Base-by-base conservation (phyloP, 192 early-diverging fungal species). In the Funneliformis mosseae region DNA sequence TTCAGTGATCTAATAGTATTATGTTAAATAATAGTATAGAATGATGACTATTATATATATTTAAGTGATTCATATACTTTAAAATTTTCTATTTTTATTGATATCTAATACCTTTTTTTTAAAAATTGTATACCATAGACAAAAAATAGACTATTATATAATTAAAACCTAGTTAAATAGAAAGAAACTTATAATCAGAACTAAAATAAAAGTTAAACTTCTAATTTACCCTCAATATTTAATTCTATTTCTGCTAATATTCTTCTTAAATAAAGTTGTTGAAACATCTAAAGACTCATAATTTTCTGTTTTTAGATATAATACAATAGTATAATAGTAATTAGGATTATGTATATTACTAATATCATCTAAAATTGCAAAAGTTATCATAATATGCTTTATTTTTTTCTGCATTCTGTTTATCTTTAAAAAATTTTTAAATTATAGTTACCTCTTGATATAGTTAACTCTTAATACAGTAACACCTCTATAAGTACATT, bases 361-460 rank as follows among this genome's bases (percentile, higher is more conserved):
- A 16, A 39, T 39, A 42, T 69, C 38, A 11, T 69, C 38, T 42
- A 69, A 42, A 43, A 69, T 33, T 18, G 67, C 16, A 69, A 69
- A 69, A 11, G 38, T 69, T 0, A 69, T 39, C 67, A 69, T 69
- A 5, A 69, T 39, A 69, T 69, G 67, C 42, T 69, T 69, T 5
- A 69, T 18, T 69, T 69, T 69, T 69, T 21, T 42, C 33, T n/a
- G n/a, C n/a, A n/a, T n/a, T n/a, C n/a, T n/a, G n/a, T n/a, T n/a
- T n/a, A n/a, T n/a, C n/a, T n/a, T n/a, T n/a, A n/a, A n/a, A n/a
- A n/a, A n/a, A n/a, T n/a, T n/a, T n/a, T n/a, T n/a, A n/a, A n/a
- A n/a, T n/a, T n/a, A n/a, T n/a, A n/a, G n/a, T n/a, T n/a, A n/a
- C n/a, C n/a, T n/a, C n/a, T n/a, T n/a, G n/a, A n/a, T n/a, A n/a